These are phyloP conservation scores for Penicillium hordei DNA, from an alignment of 2,329 filamentous ascomycete genomes.

Conservation along the genomic window DNA sequence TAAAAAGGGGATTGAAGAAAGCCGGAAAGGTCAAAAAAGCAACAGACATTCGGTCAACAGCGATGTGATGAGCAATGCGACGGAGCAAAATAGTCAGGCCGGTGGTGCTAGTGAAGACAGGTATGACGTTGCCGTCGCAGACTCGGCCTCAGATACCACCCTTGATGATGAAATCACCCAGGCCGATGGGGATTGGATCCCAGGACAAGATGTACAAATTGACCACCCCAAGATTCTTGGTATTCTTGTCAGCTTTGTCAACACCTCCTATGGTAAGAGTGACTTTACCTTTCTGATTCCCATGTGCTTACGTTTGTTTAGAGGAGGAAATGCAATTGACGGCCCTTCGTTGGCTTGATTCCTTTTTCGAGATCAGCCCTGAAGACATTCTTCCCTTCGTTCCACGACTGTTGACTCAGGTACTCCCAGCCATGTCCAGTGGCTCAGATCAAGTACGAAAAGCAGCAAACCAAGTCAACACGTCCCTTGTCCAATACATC, in stretches of 20 bases:
- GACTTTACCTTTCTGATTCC: slow-evolving; percentile 27
- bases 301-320: slow-evolving; percentile 35
- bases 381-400: slow-evolving; percentile 96
- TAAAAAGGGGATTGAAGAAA: slow-evolving; percentile 89
- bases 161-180: slow-evolving; percentile 58
- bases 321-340: slow-evolving; percentile 92
- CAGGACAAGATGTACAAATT: slow-evolving; percentile 93
- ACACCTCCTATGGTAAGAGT: slow-evolving; percentile 68
- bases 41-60: slow-evolving; percentile 70
- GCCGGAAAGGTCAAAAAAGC: slow-evolving; percentile 66
- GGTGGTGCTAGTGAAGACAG: slow-evolving; percentile 37
- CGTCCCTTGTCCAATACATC: slow-evolving; percentile 88
- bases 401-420: slow-evolving; percentile 84
- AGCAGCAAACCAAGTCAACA: slow-evolving; percentile 86
- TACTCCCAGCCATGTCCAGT: slow-evolving; percentile 91
- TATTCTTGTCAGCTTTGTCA: slow-evolving; percentile 85
- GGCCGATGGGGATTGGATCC: slow-evolving; percentile 91
- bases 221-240: slow-evolving; percentile 89
- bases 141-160: slow-evolving; percentile 45
- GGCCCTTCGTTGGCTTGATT: slow-evolving; percentile 90
- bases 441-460: slow-evolving; percentile 84
- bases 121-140: slow-evolving; percentile 57
- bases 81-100: slow-evolving; percentile 44
- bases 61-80: slow-evolving; percentile 63
- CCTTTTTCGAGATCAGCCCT: slow-evolving; percentile 94